phyloP scores from a whole-genome alignment of 2,329 filamentous ascomycete species.

The Didymella pinodella region DNA sequence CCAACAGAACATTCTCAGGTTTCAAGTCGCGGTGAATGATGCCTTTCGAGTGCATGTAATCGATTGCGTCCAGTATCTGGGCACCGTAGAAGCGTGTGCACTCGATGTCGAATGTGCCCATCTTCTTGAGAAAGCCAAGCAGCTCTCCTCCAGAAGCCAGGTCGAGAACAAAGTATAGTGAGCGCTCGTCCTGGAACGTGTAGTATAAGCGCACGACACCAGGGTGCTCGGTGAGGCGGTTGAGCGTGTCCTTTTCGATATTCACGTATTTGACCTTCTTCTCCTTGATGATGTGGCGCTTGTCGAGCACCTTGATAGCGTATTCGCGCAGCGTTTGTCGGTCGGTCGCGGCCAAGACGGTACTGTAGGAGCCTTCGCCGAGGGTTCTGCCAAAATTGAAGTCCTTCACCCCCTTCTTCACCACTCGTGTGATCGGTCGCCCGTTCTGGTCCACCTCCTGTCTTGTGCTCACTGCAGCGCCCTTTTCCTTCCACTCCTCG shows the following conservation, averaged over 20 bases:
- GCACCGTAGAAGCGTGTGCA: slow-evolving; percentile 94
- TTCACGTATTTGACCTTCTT: slow-evolving; percentile 99
- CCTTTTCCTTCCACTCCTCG: slow-evolving; percentile 95
- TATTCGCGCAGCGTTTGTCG: slow-evolving; percentile 95
- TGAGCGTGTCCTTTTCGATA: slow-evolving; percentile 98
- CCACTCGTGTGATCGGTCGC: slow-evolving; percentile 78
- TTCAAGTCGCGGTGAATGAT: slow-evolving; percentile 98
- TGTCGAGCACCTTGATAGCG: slow-evolving; percentile 97
- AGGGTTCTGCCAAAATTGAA: slow-evolving; percentile 91
- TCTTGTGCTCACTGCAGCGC: slow-evolving; percentile 83
- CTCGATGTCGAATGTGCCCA: slow-evolving; percentile 92
- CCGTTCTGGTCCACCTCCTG: slow-evolving; percentile 87
- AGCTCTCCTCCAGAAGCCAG: slow-evolving; percentile 91
- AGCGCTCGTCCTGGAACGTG: slow-evolving; percentile 96
- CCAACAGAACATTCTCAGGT: slow-evolving; percentile 93
- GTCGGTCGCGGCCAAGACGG: slow-evolving; percentile 90
- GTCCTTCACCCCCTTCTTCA: slow-evolving; percentile 97
- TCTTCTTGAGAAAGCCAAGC: slow-evolving; percentile 90
- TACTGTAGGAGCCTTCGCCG: slow-evolving; percentile 97
- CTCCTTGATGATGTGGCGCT: slow-evolving; percentile 99
- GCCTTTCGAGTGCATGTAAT: slow-evolving; percentile 96
- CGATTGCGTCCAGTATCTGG: slow-evolving; percentile 93
- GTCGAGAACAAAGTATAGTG: slow-evolving; percentile 95
- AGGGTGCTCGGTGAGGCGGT: slow-evolving; percentile 93
- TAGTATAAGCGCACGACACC: slow-evolving; percentile 97